Base-by-base conservation (phyloP, 495 filamentous ascomycete genomes). In the Aspergillus kassunensis region DNA sequence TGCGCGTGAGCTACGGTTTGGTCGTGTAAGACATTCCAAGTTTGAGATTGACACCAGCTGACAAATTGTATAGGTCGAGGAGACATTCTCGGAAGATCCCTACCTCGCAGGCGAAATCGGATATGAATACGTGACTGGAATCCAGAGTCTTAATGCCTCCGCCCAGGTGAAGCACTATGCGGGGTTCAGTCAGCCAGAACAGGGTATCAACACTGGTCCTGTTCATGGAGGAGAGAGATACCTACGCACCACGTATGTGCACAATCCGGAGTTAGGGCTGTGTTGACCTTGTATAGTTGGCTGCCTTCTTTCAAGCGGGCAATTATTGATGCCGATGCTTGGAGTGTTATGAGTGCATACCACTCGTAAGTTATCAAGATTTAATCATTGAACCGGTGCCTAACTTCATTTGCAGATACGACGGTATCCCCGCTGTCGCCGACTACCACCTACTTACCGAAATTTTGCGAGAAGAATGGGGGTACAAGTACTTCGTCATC, bases 91-190 rank as follows among this genome's bases (percentile, higher is more conserved):
- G 29, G 85, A 89, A 62, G 85, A 88, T 45, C 64, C 77, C 6
- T 83, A 77, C 56, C 73, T 88, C 18, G 62, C 79, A 15, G 80
- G 81, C 18, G 82, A 86, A 55, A 74, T 84, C 6, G 81, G 78
- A n/a, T 73, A 81, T 54, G 65, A 68, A 16, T 86, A 81, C 48
- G 76, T 82, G 47, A 78, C 72, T 19, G 85, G 84, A 18, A 59
- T 85, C 5, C 86, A 89, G 62, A 75, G 74, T 19, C 73, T 74
- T 27, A 80, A 80, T 49, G 83, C 87, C 20, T 80, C 80, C 6
- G 77, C 85, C 12, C 87, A 77, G 53, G 81, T 88, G 23, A 89
- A 88, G 71, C 85, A 88, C 57, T 88, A 83, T 59, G 76, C 78
- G 3, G 86, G 74, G 5, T 86, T 80, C 60, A 83, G 71, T 19